Conservation (phyloP, 1,284 basidiomycete genomes). For the Tetrapyrgos nigripes region DNA sequence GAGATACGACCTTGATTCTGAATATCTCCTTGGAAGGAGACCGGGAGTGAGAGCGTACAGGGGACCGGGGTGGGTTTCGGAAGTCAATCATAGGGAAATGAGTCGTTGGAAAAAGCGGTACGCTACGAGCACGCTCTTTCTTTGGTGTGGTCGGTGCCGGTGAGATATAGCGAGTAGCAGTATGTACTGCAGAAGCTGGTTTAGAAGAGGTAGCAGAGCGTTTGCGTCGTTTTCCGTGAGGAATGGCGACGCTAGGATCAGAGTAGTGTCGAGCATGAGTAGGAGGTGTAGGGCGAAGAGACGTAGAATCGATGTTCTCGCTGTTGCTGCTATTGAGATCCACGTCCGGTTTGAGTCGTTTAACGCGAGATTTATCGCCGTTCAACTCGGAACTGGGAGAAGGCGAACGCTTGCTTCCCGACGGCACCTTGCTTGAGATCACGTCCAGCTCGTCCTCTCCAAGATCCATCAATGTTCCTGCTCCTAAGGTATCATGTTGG, state of each 20-base stretch:
- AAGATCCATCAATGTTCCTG: constrained; percentile 26
- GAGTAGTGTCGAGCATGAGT: constrained; percentile 42
- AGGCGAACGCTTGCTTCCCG: constrained; percentile 45
- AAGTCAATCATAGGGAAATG: constrained; percentile 47
- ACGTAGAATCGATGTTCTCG: constrained; percentile 19
- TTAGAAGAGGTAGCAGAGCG: constrained; percentile 26
- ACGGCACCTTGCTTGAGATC: constrained; percentile 38
- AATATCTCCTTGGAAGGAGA: constrained; percentile 48
- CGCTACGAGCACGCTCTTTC: constrained; percentile 46
- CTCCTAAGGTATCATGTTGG: constrained; percentile 16
- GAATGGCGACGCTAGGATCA: constrained; percentile 31
- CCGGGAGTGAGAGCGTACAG: constrained; percentile 41
- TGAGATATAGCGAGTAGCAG: constrained; percentile 25
- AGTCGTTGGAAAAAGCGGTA: constrained; percentile 44
- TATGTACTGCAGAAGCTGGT: constrained; percentile 28
- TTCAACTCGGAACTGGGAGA: constrained; percentile 42
- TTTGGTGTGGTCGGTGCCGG: constrained; percentile 29
- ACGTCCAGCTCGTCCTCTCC: constrained; percentile 47
- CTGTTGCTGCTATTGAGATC: constrained; percentile 18
- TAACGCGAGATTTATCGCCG: constrained; percentile 38
- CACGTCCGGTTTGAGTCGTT: constrained; percentile 42
- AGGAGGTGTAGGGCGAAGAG: constrained; percentile 15
- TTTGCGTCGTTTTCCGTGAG: constrained; percentile 26
- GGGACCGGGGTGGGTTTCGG: constrained; percentile 47
- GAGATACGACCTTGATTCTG: neutral